Conservation (phyloP, 1,284 basidiomycete genomes). For the Trichosporon coremiiforme region DNA sequence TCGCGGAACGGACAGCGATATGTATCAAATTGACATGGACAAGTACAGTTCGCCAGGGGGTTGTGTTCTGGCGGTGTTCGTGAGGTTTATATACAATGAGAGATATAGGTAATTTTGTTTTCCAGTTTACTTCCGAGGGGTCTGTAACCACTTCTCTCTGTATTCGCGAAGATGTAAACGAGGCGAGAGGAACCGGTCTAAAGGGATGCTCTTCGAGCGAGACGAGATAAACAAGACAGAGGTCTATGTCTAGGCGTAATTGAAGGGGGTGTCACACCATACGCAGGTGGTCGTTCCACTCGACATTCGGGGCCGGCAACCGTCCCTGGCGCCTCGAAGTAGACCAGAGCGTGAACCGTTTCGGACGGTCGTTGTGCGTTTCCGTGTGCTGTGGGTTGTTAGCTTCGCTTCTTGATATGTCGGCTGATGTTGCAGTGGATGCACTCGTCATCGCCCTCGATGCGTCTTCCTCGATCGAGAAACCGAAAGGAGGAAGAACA, state of each 20-base stretch:
- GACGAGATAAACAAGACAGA: neutral
- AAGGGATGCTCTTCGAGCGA: neutral
- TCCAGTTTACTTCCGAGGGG: neutral
- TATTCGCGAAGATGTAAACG: neutral
- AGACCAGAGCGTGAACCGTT: conserved; percentile 11
- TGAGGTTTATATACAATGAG: neutral
- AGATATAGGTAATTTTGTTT: neutral
- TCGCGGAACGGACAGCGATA: neutral
- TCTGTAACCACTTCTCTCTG: neutral
- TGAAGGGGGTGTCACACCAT: conserved; percentile 29
- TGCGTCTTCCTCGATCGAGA: too few relatives aligned
- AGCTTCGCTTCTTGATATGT: neutral
- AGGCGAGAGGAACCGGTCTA: neutral
- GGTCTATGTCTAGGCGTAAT: neutral
- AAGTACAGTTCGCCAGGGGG: neutral
- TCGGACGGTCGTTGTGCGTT: conserved; percentile 14
- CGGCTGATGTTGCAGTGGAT: neutral
- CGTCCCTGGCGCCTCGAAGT: neutral
- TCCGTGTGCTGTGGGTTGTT: conserved; percentile 3
- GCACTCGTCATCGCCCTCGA: neutral
- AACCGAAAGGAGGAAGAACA: too few relatives aligned
- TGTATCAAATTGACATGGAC: conserved; percentile 17
- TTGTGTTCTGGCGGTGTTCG: neutral
- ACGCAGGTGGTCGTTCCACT: conserved; percentile 36
- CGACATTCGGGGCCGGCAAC: conserved; percentile 24